phyloP scores from a whole-genome alignment of 176 grass and related monocot species.

The Miscanthus lutarioriparius region DNA sequence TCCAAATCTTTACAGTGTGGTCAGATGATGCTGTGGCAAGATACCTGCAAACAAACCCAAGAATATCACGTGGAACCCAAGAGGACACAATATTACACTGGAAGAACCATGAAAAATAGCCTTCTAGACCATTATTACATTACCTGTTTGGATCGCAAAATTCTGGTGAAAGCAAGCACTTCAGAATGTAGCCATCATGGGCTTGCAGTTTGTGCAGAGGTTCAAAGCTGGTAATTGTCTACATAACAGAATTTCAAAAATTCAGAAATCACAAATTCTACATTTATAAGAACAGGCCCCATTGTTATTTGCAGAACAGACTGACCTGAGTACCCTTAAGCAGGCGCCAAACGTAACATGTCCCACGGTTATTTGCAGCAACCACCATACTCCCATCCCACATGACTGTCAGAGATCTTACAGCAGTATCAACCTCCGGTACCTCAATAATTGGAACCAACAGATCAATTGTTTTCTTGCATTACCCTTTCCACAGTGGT shows the following conservation, averaged over 20 bases:
- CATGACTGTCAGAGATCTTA: conserved; percentile 87
- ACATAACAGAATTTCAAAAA: background rate
- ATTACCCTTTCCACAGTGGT: background rate
- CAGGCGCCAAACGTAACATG: conserved; percentile 86
- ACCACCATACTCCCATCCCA: conserved; percentile 99
- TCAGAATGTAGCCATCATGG: conserved; percentile 71
- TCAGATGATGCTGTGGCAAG: conserved; percentile 93
- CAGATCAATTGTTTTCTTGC: conserved; percentile 8
- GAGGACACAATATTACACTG: background rate
- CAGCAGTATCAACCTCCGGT: conserved; percentile 93
- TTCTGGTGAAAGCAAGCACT: conserved; percentile 91
- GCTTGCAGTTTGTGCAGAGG: conserved; percentile 76
- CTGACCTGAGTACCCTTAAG: conserved; percentile 23
- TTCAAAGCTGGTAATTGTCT: conserved; percentile 26
- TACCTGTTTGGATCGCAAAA: conserved; percentile 88
- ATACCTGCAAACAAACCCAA: conserved; percentile 58
- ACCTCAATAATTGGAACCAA: conserved; percentile 50
- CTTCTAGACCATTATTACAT: background rate
- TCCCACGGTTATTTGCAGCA: conserved; percentile 90
- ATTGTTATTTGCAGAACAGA: background rate
- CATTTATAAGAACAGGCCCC: background rate
- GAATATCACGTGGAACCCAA: background rate
- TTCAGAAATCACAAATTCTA: background rate
- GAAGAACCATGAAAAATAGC: background rate
- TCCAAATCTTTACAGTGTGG: conserved; percentile 96